Base-by-base conservation (phyloP, 2,329 filamentous ascomycete genomes). In the Colletotrichum theobromicola region DNA sequence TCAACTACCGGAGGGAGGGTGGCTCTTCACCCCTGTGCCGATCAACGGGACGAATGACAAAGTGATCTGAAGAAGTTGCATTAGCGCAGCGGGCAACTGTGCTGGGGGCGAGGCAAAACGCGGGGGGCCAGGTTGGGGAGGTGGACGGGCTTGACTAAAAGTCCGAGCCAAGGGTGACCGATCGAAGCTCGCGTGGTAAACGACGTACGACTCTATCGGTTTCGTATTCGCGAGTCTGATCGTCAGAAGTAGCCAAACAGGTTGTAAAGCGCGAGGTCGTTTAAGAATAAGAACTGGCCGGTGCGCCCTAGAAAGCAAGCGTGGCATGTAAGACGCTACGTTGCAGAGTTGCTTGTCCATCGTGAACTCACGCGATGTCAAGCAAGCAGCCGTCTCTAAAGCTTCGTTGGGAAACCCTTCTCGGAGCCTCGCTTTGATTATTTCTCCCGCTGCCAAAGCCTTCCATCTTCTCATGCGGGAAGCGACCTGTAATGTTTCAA, bases 161-260 rank as follows among this genome's bases (percentile, higher is more conserved):
- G 30, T 32, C 72, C 72, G 68, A n/a, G 21, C 37, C 67, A 72
- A 46, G n/a, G 67, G 32, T 67, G 30, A 60, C 67, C 13, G 68
- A n/a, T 37, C 34, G 28, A 42, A 26, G 7, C n/a, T 58, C 37
- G 26, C 34, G 12, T 63, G 68, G 42, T n/a, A 74, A 58, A 34
- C 21, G 61, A 32, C 13, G 8, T 66, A 37, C 21, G n/a, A 70
- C 60, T 15, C n/a, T 55, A 12, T 67, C 55, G 68, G 42, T 61
- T 28, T 67, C 72, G 72, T 63, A 67, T 55, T 63, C 68, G 62
- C 7, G 15, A 58, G 62, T 72, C 7, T 72, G 24, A 74, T 66
- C 37, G 67, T 55, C 71, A 55, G 10, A 16, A 57, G 10, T 53
- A 24, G 50, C 28, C 24, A 61, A 42, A 24, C 9, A 62, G 13